Evolutionary conservation across 345 rosid species (phyloP).

Genomic region (Euclidium syriacum): DNA sequence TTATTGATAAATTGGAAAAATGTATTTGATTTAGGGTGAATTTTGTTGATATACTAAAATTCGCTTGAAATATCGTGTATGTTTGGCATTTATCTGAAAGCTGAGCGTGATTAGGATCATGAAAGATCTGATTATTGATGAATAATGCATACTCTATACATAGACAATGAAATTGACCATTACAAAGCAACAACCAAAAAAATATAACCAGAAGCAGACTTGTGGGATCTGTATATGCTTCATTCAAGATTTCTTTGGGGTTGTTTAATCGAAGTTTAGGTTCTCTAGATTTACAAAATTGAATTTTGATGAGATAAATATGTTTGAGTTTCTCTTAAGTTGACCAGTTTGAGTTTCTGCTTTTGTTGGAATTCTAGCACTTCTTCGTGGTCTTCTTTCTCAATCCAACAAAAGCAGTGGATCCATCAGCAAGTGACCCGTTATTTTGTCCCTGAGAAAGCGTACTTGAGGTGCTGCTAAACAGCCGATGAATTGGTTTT

Average conservation of each 20-base stretch:
- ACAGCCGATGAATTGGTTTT: not conserved
- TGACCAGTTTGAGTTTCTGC: no score
- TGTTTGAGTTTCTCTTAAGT: not conserved
- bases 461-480: conserved; percentile 41
- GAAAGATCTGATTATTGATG: not conserved
- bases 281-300: not conserved
- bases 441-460: conserved; percentile 45
- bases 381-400: conserved; percentile 55
- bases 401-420: conserved; percentile 13
- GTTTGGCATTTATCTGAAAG: not conserved
- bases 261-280: not conserved
- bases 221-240: not conserved
- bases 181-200: not conserved
- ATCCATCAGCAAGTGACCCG: conserved; percentile 30
- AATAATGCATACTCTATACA: no score
- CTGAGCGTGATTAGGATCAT: not conserved
- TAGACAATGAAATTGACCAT: no score
- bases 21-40: not conserved
- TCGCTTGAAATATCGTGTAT: no score
- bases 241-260: not conserved
- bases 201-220: no score
- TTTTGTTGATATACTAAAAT: not conserved
- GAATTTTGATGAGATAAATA: not conserved
- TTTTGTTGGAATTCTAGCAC: no score
- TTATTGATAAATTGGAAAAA: not conserved